Percentiles rank a stretch among this genome's conserved stretches.
phyloP scores from a whole-genome alignment of 305 asterid genomes.

The Coffea humblotiana region DNA sequence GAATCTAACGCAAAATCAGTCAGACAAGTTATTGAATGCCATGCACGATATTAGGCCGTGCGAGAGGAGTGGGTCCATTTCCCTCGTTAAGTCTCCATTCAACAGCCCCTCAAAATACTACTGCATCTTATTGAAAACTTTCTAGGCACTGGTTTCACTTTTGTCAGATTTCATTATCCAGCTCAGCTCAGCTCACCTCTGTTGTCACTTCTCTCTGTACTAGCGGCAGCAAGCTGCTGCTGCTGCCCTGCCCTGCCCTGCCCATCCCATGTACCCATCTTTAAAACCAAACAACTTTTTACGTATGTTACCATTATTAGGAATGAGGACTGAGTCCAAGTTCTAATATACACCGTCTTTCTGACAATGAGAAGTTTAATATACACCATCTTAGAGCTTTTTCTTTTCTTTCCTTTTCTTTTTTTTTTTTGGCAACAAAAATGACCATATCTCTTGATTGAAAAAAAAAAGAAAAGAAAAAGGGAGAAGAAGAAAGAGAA shows the following conservation, averaged over 20 bases:
- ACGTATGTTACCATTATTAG: neutral
- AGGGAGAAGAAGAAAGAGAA: too few relatives aligned
- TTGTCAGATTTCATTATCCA: neutral
- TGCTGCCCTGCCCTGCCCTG: too few relatives aligned
- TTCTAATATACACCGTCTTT: too few relatives aligned
- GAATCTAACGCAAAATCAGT: neutral
- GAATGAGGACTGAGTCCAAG: neutral
- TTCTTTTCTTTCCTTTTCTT: too few relatives aligned
- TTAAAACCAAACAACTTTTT: neutral
- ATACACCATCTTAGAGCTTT: too few relatives aligned
- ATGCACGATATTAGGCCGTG: slow-evolving; percentile 12
- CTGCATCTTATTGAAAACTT: neutral
- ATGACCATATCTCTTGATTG: too few relatives aligned
- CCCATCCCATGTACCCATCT: neutral
- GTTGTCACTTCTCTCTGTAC: neutral
- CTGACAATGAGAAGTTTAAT: too few relatives aligned
- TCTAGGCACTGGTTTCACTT: neutral
- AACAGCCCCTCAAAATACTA: neutral
- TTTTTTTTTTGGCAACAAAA: too few relatives aligned
- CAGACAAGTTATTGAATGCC: slow-evolving; percentile 2
- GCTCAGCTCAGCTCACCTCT: neutral
- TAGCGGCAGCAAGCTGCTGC: neutral
- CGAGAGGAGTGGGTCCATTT: slow-evolving; percentile 2
- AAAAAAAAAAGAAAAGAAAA: too few relatives aligned
- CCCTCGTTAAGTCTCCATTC: slow-evolving; percentile 10